Evolutionary conservation across 139 green algal genomes (phyloP), one percentile per base, ranked within the genome.

Genomic region (Tetratostichococcus sp.): DNA sequence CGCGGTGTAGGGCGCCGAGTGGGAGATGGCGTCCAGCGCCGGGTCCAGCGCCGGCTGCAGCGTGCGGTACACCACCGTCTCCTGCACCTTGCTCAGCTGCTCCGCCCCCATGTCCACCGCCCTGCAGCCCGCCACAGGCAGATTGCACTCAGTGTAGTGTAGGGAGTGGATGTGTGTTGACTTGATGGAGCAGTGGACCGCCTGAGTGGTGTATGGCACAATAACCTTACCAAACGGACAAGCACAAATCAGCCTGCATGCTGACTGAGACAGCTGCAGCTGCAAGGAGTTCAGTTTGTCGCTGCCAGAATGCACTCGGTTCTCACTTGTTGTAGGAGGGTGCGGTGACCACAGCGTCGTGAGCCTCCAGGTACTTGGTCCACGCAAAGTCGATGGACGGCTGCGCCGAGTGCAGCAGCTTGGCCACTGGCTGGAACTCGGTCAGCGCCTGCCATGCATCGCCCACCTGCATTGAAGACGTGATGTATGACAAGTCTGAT

Each of bases 291-390:
- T n/a, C n/a, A n/a, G n/a, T n/a, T n/a, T n/a, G n/a, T n/a, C n/a
- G n/a, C n/a, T n/a, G n/a, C n/a, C n/a, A n/a, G n/a, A n/a, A 6
- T 21, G 39, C 39, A 50, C 39, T 6, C 39, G 11, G 39, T 6
- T 6, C 39, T 6, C 39, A 50, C 39, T 62, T 69, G 65, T 43
- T 77, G 71, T 81, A 81, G 1, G 70, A 50, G 22, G 70, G 30
- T 23, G 70, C 72, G 8, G 39, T 57, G 22, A 81, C 70, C 2
- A 81, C 32, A 30, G 65, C 76, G 31, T 68, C 62, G 34, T 81
- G 76, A 14, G 76, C 76, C 35, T 73, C 70, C 17, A 57, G 26
- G 42, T 81, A 81, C 71, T 81, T 81, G 39, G 28, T 25, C 25
- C 71, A 35, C 0, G 76, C 73, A 17, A 70, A 81, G 30, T 77